phyloP scores from a whole-genome alignment of 352 stramenopile species.

The Saprolegnia parasitica region DNA sequence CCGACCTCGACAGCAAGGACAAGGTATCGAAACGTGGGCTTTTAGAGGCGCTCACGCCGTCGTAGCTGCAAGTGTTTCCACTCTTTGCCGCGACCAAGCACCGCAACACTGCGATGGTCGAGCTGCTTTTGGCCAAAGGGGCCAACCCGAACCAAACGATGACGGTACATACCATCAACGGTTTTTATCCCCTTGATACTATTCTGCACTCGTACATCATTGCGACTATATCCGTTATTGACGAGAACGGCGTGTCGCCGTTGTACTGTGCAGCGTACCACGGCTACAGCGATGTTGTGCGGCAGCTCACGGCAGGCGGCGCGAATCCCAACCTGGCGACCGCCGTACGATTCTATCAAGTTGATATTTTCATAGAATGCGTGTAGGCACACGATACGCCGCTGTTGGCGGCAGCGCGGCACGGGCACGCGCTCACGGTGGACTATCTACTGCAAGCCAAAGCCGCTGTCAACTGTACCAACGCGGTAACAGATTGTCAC shows the following conservation, averaged over 20 bases:
- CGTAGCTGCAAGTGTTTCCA: neutral
- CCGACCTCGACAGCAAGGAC: neutral
- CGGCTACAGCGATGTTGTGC: neutral
- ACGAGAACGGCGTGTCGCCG: neutral
- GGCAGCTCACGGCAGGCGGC: neutral
- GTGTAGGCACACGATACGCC: neutral
- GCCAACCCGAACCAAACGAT: neutral
- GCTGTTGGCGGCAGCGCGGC: neutral
- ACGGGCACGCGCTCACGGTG: neutral
- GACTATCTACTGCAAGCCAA: neutral
- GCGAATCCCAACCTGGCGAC: neutral
- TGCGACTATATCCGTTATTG: no score
- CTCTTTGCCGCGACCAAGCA: neutral
- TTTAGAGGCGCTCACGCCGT: no score
- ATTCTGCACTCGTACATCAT: no score
- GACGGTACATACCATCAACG: no score
- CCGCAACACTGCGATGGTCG: neutral
- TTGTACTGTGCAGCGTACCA: neutral
- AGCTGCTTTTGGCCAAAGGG: neutral
- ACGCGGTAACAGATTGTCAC: neutral
- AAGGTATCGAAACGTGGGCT: neutral
- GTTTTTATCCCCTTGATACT: no score
- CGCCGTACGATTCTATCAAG: neutral
- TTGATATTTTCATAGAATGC: no score
- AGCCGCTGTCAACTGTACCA: neutral